Evolutionary conservation across 2,329 filamentous ascomycete species (phyloP).

Genomic region (Fusarium sp.): DNA sequence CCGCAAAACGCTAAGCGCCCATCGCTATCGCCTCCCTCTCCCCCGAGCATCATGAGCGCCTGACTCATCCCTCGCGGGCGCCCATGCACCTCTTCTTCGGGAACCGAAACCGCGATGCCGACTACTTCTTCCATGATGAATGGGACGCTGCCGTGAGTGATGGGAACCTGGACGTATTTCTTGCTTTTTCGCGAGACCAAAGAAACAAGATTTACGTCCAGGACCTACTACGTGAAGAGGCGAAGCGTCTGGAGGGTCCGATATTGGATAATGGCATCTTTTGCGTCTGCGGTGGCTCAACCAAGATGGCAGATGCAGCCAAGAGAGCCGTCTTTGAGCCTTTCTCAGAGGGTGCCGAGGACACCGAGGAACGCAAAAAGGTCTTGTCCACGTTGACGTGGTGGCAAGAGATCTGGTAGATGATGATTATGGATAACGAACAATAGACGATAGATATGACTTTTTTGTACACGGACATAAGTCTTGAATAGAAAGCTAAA

Average conservation of each 20-base stretch:
- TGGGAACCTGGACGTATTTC: slow-evolving; percentile 49
- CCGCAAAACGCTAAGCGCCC: slow-evolving; percentile 59
- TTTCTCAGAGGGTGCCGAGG: slow-evolving; percentile 53
- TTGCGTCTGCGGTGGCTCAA: slow-evolving; percentile 67
- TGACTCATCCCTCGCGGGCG: slow-evolving; percentile 43
- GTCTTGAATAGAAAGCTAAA: background rate
- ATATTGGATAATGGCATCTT: slow-evolving; percentile 60
- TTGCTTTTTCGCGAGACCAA: slow-evolving; percentile 64
- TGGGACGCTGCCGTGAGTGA: slow-evolving; percentile 63
- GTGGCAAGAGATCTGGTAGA: slow-evolving; percentile 72
- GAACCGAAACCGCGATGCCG: slow-evolving; percentile 77
- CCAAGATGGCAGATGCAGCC: slow-evolving; percentile 69
- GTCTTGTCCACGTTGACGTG: slow-evolving; percentile 54
- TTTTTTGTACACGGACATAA: background rate
- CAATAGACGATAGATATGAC: slow-evolving; percentile 1
- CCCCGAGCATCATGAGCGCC: too few species aligned
- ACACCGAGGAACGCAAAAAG: slow-evolving; percentile 55
- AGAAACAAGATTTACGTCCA: slow-evolving; percentile 67
- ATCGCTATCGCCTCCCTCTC: slow-evolving; percentile 86
- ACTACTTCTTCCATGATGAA: slow-evolving; percentile 86
- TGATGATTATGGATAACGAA: background rate
- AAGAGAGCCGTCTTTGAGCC: slow-evolving; percentile 64
- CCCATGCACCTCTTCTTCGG: slow-evolving; percentile 82
- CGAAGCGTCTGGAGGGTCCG: slow-evolving; percentile 46
- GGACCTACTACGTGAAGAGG: slow-evolving; percentile 62